These are phyloP conservation scores for Botrytis galanthina DNA, from an alignment of 2,329 filamentous ascomycete genomes.

Conservation along the genomic window DNA sequence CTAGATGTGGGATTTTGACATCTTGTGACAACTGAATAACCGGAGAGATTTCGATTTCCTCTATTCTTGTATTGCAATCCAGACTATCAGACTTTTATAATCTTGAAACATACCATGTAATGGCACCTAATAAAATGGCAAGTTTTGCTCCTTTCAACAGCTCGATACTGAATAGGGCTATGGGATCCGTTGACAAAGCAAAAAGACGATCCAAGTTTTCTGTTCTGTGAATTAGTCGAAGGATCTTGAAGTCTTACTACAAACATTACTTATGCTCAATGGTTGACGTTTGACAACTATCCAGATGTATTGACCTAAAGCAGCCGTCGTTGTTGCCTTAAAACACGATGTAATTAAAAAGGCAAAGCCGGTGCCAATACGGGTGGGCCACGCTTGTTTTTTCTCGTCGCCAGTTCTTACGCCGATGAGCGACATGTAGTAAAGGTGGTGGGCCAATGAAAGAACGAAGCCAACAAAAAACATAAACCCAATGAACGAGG, in stretches of 20 bases:
- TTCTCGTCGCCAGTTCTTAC: constrained; percentile 10
- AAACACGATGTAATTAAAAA: constrained; percentile 24
- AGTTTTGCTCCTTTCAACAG: constrained; percentile 17
- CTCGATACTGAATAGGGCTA: constrained; percentile 19
- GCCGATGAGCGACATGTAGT: constrained; percentile 21
- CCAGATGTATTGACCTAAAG: constrained; percentile 30
- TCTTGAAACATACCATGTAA: neutral
- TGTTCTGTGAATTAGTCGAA: neutral
- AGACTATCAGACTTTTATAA: neutral
- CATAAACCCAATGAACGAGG: neutral
- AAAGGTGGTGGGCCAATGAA: constrained; percentile 24
- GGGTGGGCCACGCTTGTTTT: constrained; percentile 24
- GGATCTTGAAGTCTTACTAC: neutral
- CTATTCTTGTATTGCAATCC: neutral
- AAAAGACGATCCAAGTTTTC: constrained; percentile 28
- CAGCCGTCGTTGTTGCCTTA: constrained; percentile 18
- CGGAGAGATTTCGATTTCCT: neutral
- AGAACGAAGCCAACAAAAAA: neutral
- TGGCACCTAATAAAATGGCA: neutral
- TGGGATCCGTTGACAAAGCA: constrained; percentile 22
- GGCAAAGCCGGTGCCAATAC: constrained; percentile 27
- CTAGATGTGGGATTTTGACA: neutral
- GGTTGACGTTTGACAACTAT: constrained; percentile 23
- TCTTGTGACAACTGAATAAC: neutral
- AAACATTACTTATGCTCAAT: constrained; percentile 18